Conservation (phyloP, 2,329 filamentous ascomycete species). For the Graphilbum ipis-grandicollis region DNA sequence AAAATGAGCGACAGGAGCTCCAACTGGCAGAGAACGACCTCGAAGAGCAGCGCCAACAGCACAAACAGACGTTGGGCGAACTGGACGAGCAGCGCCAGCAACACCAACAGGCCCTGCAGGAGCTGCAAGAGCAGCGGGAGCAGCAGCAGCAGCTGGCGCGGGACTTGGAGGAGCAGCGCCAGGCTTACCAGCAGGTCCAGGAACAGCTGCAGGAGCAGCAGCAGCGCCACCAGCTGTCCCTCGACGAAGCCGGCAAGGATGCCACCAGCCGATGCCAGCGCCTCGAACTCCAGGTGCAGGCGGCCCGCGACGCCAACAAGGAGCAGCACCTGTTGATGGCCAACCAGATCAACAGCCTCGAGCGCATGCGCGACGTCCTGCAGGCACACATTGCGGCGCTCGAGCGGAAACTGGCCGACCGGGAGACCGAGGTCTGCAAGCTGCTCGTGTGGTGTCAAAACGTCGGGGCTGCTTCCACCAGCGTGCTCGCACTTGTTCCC, state of each 20-base stretch:
- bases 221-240: background rate
- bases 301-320: conserved; percentile 2
- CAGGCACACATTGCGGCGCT: conserved; percentile 3
- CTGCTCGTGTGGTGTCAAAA: background rate
- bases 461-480: too few relatives aligned
- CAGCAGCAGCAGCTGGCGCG: too few relatives aligned
- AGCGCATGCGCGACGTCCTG: conserved; percentile 5
- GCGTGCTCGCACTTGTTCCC: too few relatives aligned
- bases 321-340: conserved; percentile 7
- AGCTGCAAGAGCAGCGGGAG: too few relatives aligned
- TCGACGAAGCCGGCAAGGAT: background rate
- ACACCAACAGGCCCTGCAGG: too few relatives aligned
- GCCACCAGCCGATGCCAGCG: conserved; percentile 1
- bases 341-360: conserved; percentile 6
- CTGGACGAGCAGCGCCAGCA: too few relatives aligned
- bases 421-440: background rate
- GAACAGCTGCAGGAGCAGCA: background rate
- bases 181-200: too few relatives aligned
- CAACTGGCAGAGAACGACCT: too few relatives aligned
- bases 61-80: too few relatives aligned
- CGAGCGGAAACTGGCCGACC: background rate
- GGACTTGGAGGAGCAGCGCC: too few relatives aligned
- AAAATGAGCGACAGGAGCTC: too few relatives aligned
- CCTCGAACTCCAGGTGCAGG: conserved; percentile 6
- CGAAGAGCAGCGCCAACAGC: too few relatives aligned